Base-by-base conservation (phyloP, 805 yeast species). In the Cyberlindnera veronae region DNA sequence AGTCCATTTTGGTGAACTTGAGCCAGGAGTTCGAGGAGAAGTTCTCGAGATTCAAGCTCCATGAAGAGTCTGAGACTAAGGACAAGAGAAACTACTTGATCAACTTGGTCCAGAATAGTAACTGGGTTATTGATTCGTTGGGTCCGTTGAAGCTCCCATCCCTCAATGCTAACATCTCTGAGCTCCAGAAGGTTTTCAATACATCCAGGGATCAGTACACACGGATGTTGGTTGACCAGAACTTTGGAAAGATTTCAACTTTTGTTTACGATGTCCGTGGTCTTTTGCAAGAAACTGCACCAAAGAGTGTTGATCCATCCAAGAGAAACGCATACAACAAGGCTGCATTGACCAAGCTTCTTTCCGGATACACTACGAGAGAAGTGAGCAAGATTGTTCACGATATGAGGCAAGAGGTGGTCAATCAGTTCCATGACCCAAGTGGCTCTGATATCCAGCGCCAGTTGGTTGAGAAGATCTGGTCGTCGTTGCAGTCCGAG, bases 401-500 rank as follows among this genome's bases (percentile, higher is more conserved):
- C 7, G 76, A 74, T 14, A 65, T 85, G 24, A 74, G 76, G 34
- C 63, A 67, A 33, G 76, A 77, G 34, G 71, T 90, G 39, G 73
- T 74, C 22, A 64, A 67, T 38, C 84, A 85, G 52, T 76, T 79
- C 44, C 47, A 51, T 6, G 48, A 49, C 12, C 36, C 34, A 1
- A 56, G 57, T 11, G 56, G 60, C 1, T 39, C 66, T 24, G 70
- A 67, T 43, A 63, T 71, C 45, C 84, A 79, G 52, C 71, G 67
- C 34, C 77, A 72, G 32, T 57, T 86, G 29, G 62, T 79, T 29
- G 78, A 74, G 28, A 76, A 72, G 53, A 69, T 87, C 41, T 82
- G 95, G 93, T 67, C 71, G 13, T 79, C 84, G 15, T 63, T 85
- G 42, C 87, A 82, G 49, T 79, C 77, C 16, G 77, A 78, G 46